phyloP scores from a whole-genome alignment of 1,139 yeast species.

The Kazachstania sp. region DNA sequence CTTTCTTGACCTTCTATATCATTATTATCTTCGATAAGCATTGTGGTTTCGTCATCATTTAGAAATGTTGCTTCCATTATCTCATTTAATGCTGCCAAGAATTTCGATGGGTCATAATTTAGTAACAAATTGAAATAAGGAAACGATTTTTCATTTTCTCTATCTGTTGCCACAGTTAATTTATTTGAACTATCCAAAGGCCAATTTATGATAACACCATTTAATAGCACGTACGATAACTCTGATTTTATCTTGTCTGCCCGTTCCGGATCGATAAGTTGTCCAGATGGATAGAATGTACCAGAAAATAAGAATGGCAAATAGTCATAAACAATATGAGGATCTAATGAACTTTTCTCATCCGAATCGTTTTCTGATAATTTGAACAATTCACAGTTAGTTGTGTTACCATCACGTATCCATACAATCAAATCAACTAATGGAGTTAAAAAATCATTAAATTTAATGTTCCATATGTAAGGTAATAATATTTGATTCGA shows the following conservation, averaged over 20 bases:
- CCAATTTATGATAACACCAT: slow-evolving; percentile 42
- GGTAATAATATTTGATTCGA: slow-evolving; percentile 35
- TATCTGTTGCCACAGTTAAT: slow-evolving; percentile 14
- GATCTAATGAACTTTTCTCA: neutral
- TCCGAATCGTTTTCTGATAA: neutral
- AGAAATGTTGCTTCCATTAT: slow-evolving; percentile 28
- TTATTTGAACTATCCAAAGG: slow-evolving; percentile 31
- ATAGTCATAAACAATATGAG: slow-evolving; percentile 34
- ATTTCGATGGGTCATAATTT: slow-evolving; percentile 13
- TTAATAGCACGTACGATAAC: slow-evolving; percentile 50
- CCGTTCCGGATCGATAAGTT: slow-evolving; percentile 32
- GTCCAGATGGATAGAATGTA: slow-evolving; percentile 67
- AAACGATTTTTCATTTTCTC: slow-evolving; percentile 27
- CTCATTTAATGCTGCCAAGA: slow-evolving; percentile 23
- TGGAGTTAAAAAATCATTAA: slow-evolving; percentile 63
- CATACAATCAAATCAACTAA: slow-evolving; percentile 36
- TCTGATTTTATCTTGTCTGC: slow-evolving; percentile 36
- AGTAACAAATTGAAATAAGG: slow-evolving; percentile 31
- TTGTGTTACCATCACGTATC: slow-evolving; percentile 7
- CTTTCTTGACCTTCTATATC: neutral
- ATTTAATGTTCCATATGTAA: slow-evolving; percentile 58
- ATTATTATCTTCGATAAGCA: neutral
- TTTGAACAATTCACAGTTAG: slow-evolving; percentile 5
- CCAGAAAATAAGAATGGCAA: slow-evolving; percentile 67
- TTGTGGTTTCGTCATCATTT: slow-evolving; percentile 16